Percentiles rank a stretch among this genome's conserved stretches.
Evolutionary conservation across 2,329 filamentous ascomycete genomes (phyloP).

Genomic region (Xylaria sp.): DNA sequence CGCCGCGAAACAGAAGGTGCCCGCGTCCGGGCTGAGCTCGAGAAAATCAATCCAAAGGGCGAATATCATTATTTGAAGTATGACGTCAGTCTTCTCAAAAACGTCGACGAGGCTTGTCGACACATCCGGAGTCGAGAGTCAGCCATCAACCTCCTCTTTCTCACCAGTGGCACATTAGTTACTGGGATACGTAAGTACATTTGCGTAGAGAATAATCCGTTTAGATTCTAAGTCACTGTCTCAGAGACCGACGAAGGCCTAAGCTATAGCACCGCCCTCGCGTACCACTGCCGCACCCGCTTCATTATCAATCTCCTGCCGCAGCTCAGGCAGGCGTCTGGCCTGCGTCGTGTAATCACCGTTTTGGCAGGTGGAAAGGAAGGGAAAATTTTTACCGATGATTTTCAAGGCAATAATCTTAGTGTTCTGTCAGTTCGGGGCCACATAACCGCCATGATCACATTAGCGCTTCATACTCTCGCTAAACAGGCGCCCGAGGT

Average conservation of each 20-base stretch:
- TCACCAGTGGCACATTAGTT: constrained; percentile 54
- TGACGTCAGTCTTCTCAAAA: constrained; percentile 62
- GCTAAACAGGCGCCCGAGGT: constrained; percentile 55
- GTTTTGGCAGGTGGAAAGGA: constrained; percentile 66
- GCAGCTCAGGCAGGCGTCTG: constrained; percentile 58
- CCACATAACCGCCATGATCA: constrained; percentile 55
- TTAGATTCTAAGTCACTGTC: background rate
- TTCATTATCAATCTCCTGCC: constrained; percentile 69
- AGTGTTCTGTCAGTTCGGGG: constrained; percentile 55
- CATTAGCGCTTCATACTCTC: constrained; percentile 25
- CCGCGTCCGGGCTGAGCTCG: constrained; percentile 56
- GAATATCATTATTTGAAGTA: constrained; percentile 60
- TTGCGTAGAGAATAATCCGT: background rate
- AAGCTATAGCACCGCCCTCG: constrained; percentile 61
- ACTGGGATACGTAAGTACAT: constrained; percentile 5
- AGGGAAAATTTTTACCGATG: constrained; percentile 58
- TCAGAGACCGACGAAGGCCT: constrained; percentile 69
- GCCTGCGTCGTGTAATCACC: constrained; percentile 65
- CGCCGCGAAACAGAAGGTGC: constrained; percentile 54
- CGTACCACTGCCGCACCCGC: constrained; percentile 68
- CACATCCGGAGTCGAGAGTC: constrained; percentile 58
- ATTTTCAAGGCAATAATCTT: constrained; percentile 57
- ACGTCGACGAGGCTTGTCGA: constrained; percentile 61
- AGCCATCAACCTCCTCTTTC: constrained; percentile 60
- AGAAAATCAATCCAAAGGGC: constrained; percentile 56